Evolutionary conservation across 2,329 filamentous ascomycete species (phyloP), one percentile per base, ranked within the genome.

Genomic region (Xylariaceae sp.): DNA sequence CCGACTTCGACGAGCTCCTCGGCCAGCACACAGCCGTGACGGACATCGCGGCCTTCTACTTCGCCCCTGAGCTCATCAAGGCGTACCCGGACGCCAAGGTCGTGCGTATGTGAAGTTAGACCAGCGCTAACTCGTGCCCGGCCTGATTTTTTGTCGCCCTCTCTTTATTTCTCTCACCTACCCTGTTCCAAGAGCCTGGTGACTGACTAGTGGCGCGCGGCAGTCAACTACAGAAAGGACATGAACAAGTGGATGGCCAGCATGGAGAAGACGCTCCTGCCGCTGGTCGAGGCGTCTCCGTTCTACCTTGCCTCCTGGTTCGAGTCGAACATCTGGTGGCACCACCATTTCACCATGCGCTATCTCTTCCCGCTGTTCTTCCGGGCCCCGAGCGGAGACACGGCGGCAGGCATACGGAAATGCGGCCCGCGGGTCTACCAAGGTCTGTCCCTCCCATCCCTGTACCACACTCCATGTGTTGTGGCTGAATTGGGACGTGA

Each of bases 21-120:
- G 52, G 52, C 4, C 45, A 53, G 36, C 35, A 33, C 10, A 43
- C 39, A 0, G 65, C 64, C 7, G 57, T 62, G 4, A 63, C 63
- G 8, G 67, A 71, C 42, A 47, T 56, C 2, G 59, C 65, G 2
- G 57, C 55, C 2, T 56, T 38, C 12, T 41, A 59, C 16, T 62
- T 72, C 29, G 59, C 55, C 3, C 52, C 58, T 11, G 67, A 70
- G 33, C 44, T 70, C 32, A 50, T 70, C 35, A 30, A 28, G 13
- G 33, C 30, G 5, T 33, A 36, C 19, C 33, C 33, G 9, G 33
- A 29, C 11, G 30, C 68, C 26, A 65, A 63, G 38, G 65, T 72
- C 6, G 58, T 72, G n/a, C n/a, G n/a, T n/a, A n/a, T n/a, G n/a
- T n/a, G n/a, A n/a, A n/a, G n/a, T n/a, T n/a, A n/a, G n/a, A n/a